Percentiles rank a stretch among this genome's conserved stretches.
phyloP scores from a whole-genome alignment of 805 yeast genomes.

The Candida rishiriensis region DNA sequence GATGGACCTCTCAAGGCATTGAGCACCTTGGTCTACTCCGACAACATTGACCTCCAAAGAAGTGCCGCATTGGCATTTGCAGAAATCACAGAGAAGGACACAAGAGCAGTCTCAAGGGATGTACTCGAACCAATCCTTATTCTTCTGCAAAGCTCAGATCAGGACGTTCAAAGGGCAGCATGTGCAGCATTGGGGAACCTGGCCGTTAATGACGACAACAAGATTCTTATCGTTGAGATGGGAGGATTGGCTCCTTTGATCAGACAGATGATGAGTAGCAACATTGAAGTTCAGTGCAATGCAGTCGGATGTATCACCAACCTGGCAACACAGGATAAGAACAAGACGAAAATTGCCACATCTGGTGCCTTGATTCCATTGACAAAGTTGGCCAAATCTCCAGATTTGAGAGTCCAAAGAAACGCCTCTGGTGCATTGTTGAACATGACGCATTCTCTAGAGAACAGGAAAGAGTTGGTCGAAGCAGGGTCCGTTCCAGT shows the following conservation, averaged over 20 bases:
- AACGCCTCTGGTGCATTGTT: constrained; percentile 97
- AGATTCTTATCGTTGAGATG: constrained; percentile 91
- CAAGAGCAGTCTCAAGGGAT: constrained; percentile 82
- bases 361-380: constrained; percentile 94
- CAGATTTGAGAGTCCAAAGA: constrained; percentile 94
- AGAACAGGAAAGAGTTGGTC: constrained; percentile 92
- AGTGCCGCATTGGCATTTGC: constrained; percentile 98
- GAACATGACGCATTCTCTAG: constrained; percentile 97
- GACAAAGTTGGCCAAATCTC: constrained; percentile 89
- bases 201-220: constrained; percentile 95
- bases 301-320: constrained; percentile 99
- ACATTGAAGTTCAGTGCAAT: constrained; percentile 97
- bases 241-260: constrained; percentile 96
- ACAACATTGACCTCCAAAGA: constrained; percentile 89
- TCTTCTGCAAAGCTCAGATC: constrained; percentile 77
- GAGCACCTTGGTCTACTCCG: constrained; percentile 89
- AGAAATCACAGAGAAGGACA: constrained; percentile 95
- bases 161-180: constrained; percentile 97
- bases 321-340: constrained; percentile 95
- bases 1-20: constrained; percentile 85
- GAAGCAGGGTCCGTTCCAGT: constrained; percentile 99
- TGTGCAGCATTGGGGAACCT: constrained; percentile 98
- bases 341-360: constrained; percentile 91
- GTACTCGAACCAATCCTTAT: constrained; percentile 92
- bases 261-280: constrained; percentile 95